Percentiles rank a stretch among this genome's conserved stretches.
phyloP scores from a whole-genome alignment of 2,329 filamentous ascomycete species.

The Alternaria postmessia region DNA sequence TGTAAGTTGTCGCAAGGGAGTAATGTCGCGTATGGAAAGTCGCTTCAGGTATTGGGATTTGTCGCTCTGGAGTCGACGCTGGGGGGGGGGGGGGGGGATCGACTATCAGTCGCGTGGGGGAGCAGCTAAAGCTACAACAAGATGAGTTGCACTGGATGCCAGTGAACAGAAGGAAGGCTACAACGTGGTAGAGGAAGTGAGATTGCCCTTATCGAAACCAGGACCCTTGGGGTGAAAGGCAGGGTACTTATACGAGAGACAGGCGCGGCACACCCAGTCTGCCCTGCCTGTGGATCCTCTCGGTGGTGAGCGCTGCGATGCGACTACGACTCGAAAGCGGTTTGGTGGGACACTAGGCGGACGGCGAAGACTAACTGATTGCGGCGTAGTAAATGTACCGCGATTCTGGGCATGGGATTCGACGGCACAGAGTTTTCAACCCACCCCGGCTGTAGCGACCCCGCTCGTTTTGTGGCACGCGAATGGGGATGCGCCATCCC shows the following conservation, averaged over 20 bases:
- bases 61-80: conserved; percentile 26
- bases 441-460: conserved; percentile 16
- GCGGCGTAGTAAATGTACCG: conserved; percentile 22
- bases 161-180: conserved; percentile 27
- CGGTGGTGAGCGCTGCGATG: conserved; percentile 34
- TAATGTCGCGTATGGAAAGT: conserved; percentile 21
- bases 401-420: conserved; percentile 35
- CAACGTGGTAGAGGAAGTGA: conserved; percentile 21
- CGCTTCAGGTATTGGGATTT: conserved; percentile 23
- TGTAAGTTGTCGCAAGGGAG: conserved; percentile 18
- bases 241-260: conserved; percentile 39
- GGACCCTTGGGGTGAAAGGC: conserved; percentile 18
- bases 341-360: conserved; percentile 24
- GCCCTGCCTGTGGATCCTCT: conserved; percentile 32
- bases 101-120: conserved; percentile 24
- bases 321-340: conserved; percentile 21
- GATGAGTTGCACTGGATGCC: conserved; percentile 33
- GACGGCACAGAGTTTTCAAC: conserved; percentile 42
- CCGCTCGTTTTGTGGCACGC: conserved; percentile 31
- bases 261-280: conserved; percentile 30
- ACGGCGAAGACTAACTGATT: conserved; percentile 27
- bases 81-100: conserved; percentile 15
- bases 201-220: conserved; percentile 25
- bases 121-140: conserved; percentile 31
- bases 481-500: conserved; percentile 21